phyloP scores from a whole-genome alignment of 768 basidiomycete species.

The Leccinum boreale region DNA sequence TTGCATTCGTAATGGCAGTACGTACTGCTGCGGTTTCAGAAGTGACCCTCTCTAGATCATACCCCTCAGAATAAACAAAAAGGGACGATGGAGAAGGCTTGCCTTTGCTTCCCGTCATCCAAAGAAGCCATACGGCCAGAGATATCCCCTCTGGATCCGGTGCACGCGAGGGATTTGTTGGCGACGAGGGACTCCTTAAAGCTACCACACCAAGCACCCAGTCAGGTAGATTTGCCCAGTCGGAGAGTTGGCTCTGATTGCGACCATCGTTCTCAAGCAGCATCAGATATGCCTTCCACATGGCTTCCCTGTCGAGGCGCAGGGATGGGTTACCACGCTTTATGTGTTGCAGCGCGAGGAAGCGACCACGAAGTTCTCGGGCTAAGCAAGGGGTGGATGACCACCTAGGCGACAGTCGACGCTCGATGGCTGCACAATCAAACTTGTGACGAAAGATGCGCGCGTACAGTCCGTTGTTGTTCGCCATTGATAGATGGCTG shows the following conservation, averaged over 20 bases:
- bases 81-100: conserved; percentile 11
- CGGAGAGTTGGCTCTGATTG: conserved; percentile 41
- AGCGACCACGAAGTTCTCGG: conserved; percentile 43
- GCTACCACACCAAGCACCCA: conserved; percentile 22
- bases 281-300: conserved; percentile 57
- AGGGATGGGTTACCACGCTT: conserved; percentile 21
- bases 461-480: conserved; percentile 41
- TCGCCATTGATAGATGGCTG: conserved; percentile 32
- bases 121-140: conserved; percentile 44
- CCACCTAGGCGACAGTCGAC: conserved; percentile 39
- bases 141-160: conserved; percentile 36
- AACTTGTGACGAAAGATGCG: conserved; percentile 46
- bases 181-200: conserved; percentile 8
- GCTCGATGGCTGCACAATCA: conserved; percentile 37
- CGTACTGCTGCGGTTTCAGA: conserved; percentile 29
- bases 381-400: conserved; percentile 37
- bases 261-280: conserved; percentile 49
- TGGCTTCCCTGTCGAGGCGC: conserved; percentile 34
- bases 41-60: conserved; percentile 31
- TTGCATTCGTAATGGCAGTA: conserved; percentile 26
- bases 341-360: conserved; percentile 40
- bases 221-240: conserved; percentile 38
- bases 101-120: conserved; percentile 44
- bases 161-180: conserved; percentile 15
- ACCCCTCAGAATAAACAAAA: conserved; percentile 11